phyloP scores from a whole-genome alignment of 148 eudicot species.

The Chenopodium berlandieri region DNA sequence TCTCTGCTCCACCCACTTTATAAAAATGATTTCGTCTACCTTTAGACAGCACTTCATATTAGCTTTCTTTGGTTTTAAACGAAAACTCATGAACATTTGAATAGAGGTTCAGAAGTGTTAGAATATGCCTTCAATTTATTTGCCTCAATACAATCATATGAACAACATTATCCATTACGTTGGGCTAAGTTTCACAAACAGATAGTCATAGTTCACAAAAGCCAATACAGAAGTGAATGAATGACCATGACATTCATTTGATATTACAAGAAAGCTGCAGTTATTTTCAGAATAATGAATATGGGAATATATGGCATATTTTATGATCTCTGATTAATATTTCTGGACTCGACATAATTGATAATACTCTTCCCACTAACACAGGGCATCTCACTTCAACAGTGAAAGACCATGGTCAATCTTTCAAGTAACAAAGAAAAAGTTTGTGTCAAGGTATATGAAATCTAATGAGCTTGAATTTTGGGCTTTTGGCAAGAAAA shows the following conservation, averaged over 20 bases:
- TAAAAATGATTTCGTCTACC: background rate
- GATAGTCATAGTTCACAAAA: background rate
- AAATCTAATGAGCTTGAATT: background rate
- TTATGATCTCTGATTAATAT: background rate
- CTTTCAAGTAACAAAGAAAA: background rate
- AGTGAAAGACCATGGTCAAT: background rate
- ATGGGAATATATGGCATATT: background rate
- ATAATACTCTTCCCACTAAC: background rate
- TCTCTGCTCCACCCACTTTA: background rate
- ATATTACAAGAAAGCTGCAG: background rate
- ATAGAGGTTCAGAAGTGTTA: background rate
- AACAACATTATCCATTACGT: too few species aligned
- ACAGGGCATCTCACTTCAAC: background rate
- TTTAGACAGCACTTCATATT: background rate
- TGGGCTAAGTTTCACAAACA: background rate
- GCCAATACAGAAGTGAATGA: background rate
- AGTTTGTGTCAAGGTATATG: background rate
- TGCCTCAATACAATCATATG: too few species aligned
- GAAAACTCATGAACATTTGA: background rate
- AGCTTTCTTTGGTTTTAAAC: background rate
- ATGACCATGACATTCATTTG: background rate
- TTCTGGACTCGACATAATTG: background rate
- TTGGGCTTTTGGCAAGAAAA: background rate
- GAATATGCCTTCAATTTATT: too few species aligned
- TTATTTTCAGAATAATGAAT: background rate